These are phyloP conservation scores for Saccharomycopsis phalli DNA, from an alignment of 1,139 yeast genomes.

Conservation along the genomic window DNA sequence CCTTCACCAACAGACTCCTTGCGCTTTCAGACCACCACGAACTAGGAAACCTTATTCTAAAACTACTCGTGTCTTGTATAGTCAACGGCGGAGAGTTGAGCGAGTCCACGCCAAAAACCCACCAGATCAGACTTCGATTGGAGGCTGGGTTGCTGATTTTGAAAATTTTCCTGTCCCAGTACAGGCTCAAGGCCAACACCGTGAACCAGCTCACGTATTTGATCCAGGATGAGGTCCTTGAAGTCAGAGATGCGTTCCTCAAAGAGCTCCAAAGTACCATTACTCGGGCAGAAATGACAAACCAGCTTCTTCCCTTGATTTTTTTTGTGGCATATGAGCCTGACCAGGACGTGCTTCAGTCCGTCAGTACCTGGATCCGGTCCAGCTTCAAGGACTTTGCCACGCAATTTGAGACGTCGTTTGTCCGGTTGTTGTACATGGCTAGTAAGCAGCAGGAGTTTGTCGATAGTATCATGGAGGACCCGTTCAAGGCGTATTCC, in stretches of 20 bases:
- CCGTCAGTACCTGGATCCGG: slow-evolving; percentile 63
- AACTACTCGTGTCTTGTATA: slow-evolving; percentile 56
- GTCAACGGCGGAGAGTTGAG: slow-evolving; percentile 74
- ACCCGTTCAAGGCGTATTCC: slow-evolving; percentile 33
- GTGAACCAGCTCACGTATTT: slow-evolving; percentile 48
- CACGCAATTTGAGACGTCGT: slow-evolving; percentile 50
- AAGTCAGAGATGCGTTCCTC: slow-evolving; percentile 50
- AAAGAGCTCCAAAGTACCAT: slow-evolving; percentile 44
- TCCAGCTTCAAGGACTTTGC: slow-evolving; percentile 46
- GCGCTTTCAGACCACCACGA: slow-evolving; percentile 32
- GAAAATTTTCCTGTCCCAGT: slow-evolving; percentile 50
- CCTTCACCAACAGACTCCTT: slow-evolving; percentile 57
- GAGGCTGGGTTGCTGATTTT: slow-evolving; percentile 60
- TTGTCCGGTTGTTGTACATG: slow-evolving; percentile 60
- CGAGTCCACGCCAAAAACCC: slow-evolving; percentile 55
- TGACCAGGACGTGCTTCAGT: slow-evolving; percentile 37
- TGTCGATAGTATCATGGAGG: slow-evolving; percentile 26
- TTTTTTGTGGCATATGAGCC: slow-evolving; percentile 79
- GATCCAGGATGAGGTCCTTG: slow-evolving; percentile 55
- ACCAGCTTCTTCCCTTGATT: slow-evolving; percentile 55
- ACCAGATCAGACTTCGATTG: slow-evolving; percentile 54
- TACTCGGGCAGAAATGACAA: slow-evolving; percentile 47
- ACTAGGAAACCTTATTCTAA: slow-evolving; percentile 55
- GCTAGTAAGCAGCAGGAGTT: slow-evolving; percentile 72
- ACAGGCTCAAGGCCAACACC: slow-evolving; percentile 46